Percentiles rank a stretch among this genome's conserved stretches.
phyloP scores from a whole-genome alignment of 345 rosid species.

The Rhodomyrtus tomentosa region DNA sequence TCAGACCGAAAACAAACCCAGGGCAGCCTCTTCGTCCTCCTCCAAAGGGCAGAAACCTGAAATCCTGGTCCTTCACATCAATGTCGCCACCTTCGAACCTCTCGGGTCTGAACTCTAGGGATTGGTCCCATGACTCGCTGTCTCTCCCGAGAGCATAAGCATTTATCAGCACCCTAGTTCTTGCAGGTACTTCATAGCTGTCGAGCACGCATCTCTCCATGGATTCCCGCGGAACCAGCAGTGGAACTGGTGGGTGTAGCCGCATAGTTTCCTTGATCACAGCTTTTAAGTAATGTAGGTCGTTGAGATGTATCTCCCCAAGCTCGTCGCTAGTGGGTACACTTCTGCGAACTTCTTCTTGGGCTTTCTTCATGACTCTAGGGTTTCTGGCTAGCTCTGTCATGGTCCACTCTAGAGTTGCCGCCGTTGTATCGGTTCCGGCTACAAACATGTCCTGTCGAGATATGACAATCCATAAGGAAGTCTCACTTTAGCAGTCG shows the following conservation, averaged over 20 bases:
- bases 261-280: conserved; percentile 22
- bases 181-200: conserved; percentile 24
- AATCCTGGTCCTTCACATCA: conserved; percentile 18
- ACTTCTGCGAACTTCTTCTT: conserved; percentile 8
- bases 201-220: conserved; percentile 19
- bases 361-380: conserved; percentile 13
- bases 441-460: conserved; percentile 33
- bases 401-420: conserved; percentile 26
- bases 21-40: conserved; percentile 36
- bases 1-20: conserved; percentile 11
- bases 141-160: conserved; percentile 16
- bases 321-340: neutral
- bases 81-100: conserved; percentile 9
- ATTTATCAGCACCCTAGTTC: conserved; percentile 18
- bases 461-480: neutral
- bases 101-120: conserved; percentile 20
- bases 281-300: conserved; percentile 17
- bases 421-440: conserved; percentile 22
- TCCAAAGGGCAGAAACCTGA: conserved; percentile 23
- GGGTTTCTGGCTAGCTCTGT: conserved; percentile 26
- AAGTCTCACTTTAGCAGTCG: neutral
- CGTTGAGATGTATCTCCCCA: conserved; percentile 4
- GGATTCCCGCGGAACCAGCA: conserved; percentile 23
- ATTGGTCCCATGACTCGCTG: conserved; percentile 10
- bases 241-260: conserved; percentile 24